Percentiles rank a stretch among this genome's conserved stretches.
These are phyloP conservation scores for Scheffersomyces stambukii DNA, from an alignment of 1,139 yeast species.

Conservation along the genomic window DNA sequence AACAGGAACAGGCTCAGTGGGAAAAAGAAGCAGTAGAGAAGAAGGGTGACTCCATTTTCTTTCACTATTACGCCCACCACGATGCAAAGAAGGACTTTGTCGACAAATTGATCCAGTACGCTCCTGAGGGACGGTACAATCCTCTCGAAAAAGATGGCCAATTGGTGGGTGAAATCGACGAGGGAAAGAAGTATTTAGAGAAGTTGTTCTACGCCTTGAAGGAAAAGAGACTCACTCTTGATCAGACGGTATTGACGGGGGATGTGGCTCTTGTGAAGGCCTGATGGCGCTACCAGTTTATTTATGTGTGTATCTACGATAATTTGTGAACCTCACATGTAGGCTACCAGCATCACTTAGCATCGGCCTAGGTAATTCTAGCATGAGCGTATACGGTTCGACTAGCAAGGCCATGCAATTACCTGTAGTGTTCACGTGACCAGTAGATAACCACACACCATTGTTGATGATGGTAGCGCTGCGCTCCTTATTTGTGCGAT, in stretches of 20 bases:
- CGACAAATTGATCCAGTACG: conserved; percentile 17
- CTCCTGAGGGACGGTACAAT: conserved; percentile 20
- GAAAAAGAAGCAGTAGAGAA: conserved; percentile 17
- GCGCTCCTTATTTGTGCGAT: not conserved
- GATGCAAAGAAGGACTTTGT: conserved; percentile 19
- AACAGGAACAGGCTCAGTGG: conserved; percentile 28
- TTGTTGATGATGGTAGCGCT: conserved; percentile 1
- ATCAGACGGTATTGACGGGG: conserved; percentile 9
- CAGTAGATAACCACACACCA: conserved; percentile 3
- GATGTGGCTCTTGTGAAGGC: no score
- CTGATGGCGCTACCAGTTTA: no score
- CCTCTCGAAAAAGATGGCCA: conserved; percentile 23
- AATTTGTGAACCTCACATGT: no score
- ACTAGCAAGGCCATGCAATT: not conserved
- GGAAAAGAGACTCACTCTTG: conserved; percentile 9
- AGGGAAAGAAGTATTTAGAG: conserved; percentile 19
- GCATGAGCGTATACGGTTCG: no score
- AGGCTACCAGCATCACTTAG: no score
- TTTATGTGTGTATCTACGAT: no score
- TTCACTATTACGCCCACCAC: conserved; percentile 22
- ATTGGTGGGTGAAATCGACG: conserved; percentile 20
- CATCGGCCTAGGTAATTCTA: no score
- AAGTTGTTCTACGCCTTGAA: conserved; percentile 20
- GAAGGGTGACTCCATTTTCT: conserved; percentile 20
- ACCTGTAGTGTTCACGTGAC: conserved; percentile 1